These are phyloP conservation scores for Helicostylum pulchrum DNA, from an alignment of 192 early-diverging fungal genomes.

Conservation along the genomic window DNA sequence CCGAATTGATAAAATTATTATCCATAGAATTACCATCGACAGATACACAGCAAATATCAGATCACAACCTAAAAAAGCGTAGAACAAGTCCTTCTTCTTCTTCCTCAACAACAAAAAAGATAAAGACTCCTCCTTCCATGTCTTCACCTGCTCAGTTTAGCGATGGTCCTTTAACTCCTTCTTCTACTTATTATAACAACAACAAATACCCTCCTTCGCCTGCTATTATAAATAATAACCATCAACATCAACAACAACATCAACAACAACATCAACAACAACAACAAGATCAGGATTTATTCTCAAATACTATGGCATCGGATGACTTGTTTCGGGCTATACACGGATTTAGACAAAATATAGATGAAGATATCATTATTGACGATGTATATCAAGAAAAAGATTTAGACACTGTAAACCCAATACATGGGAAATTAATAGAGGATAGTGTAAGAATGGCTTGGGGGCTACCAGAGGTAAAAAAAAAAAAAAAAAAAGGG, in stretches of 20 bases:
- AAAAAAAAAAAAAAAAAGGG: too few relatives aligned
- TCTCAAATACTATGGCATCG: background rate
- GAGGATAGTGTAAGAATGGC: conserved; percentile 1
- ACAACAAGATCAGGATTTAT: background rate
- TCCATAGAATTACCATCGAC: background rate
- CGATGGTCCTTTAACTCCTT: background rate
- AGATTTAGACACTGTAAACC: conserved; percentile 15
- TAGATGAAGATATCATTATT: background rate
- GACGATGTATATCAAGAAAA: conserved; percentile 26
- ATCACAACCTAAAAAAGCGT: background rate
- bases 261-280: background rate
- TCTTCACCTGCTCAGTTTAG: background rate
- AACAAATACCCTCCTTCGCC: background rate
- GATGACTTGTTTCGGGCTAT: background rate
- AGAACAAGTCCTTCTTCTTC: background rate
- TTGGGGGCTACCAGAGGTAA: conserved; percentile 27
- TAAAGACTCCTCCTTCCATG: background rate
- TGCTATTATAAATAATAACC: background rate
- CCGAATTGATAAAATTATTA: conserved; percentile 9
- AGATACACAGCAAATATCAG: background rate
- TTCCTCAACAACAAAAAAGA: background rate
- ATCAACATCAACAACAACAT: conserved; percentile 4
- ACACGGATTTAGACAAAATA: background rate
- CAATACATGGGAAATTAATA: conserved; percentile 15
- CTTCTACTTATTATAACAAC: background rate